Evolutionary conservation across 169 alveolate species (phyloP), one percentile per base, ranked within the genome.

Genomic region (Plasmodium vinckei): DNA sequence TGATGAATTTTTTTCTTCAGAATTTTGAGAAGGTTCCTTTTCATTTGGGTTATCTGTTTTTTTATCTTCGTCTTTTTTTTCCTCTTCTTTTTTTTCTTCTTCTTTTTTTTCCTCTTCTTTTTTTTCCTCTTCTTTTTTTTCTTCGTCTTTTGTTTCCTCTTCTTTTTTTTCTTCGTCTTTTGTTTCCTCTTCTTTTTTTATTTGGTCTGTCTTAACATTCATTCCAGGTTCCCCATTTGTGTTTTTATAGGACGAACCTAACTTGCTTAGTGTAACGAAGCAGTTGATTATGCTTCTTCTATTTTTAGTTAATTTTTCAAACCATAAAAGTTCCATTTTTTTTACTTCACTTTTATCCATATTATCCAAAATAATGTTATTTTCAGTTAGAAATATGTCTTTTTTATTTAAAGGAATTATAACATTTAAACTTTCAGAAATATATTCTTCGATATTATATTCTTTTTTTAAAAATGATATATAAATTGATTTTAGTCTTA

Each of bases 391-490:
- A 53, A 86, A 86, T 12, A 56, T 49, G 15, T 68, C 77, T 13
- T 56, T 46, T 59, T 69, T 69, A 57, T 86, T 69, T 51, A 46
- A 33, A 4, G 91, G 91, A 44, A 86, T 59, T 5, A 86, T 25
- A 6, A 69, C 69, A n/a, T 86, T 86, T 53, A 86, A 86, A 56
- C 87, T 46, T 57, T 86, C 91, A 6, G 44, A 44, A 25, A 86
- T 56, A 21, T 44, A 86, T 51, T 57, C 91, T 53, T 86, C 91
- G 47, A 86, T 70, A 63, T 69, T 63, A 54, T 68, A 86, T 86
- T 86, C 87, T 46, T 86, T 86, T 21, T 56, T 86, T 69, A 47
- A 53, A 63, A 70, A 86, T 10, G 91, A 54, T 53, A 86, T 68
- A 13, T 72, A 59, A 69, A 86, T 70, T 86, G 19, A 19, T 51